Evolutionary conservation across 805 yeast genomes (phyloP).

Genomic region (Starmerella riodocensis): DNA sequence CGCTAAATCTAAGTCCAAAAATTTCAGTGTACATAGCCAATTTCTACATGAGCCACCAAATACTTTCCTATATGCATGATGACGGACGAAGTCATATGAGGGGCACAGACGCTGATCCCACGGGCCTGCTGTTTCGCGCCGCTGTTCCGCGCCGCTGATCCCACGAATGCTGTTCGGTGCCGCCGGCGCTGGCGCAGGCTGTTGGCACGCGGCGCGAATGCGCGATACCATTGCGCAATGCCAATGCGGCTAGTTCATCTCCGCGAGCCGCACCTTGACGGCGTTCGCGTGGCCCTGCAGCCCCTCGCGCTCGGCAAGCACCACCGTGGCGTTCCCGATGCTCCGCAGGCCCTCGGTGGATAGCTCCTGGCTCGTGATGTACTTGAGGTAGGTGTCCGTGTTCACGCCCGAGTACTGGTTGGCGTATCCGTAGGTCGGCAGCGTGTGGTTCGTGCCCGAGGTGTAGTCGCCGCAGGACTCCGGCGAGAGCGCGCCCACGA

Average conservation of each 20-base stretch:
- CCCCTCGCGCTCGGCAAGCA: slow-evolving; percentile 91
- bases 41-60: no score
- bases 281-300: slow-evolving; percentile 96
- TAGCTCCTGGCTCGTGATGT: slow-evolving; percentile 85
- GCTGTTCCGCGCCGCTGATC: no score
- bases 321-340: slow-evolving; percentile 95
- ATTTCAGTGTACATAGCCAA: no score
- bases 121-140: no score
- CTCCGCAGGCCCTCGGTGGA: slow-evolving; percentile 70
- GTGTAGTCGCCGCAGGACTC: slow-evolving; percentile 98
- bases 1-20: no score
- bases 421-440: slow-evolving; percentile 97
- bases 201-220: no score
- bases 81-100: no score
- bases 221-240: no score
- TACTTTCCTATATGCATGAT: no score
- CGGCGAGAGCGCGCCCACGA: slow-evolving; percentile 92
- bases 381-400: slow-evolving; percentile 89
- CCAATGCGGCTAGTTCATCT: not conserved
- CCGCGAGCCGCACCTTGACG: slow-evolving; percentile 67
- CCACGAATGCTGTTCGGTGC: no score
- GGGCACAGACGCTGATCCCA: no score
- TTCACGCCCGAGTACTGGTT: slow-evolving; percentile 95
- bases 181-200: no score
- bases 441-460: slow-evolving; percentile 93